These are phyloP conservation scores for Candida suzukii DNA, from an alignment of 805 yeast species.

Conservation along the genomic window DNA sequence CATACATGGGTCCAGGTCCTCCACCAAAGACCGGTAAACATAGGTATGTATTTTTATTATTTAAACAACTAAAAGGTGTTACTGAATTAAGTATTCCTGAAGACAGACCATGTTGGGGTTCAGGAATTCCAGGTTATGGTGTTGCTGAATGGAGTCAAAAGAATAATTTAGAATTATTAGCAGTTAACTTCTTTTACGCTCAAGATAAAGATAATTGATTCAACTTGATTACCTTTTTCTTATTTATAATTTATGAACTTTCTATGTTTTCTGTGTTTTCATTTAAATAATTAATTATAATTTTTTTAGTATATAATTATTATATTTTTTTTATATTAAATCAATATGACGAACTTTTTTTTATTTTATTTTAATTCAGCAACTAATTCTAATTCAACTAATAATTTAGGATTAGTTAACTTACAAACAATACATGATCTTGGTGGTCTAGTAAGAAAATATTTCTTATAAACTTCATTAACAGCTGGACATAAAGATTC, in stretches of 20 bases:
- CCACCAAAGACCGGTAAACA: conserved; percentile 82
- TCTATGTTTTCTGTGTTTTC: neutral
- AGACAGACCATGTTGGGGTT: conserved; percentile 78
- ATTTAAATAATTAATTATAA: neutral
- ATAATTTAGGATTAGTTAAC: conserved; percentile 42
- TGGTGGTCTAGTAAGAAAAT: conserved; percentile 43
- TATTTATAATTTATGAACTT: neutral
- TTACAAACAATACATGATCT: conserved; percentile 46
- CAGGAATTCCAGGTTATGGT: conserved; percentile 74
- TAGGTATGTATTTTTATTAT: conserved; percentile 74
- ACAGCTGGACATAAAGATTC: conserved; percentile 33
- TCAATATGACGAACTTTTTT: neutral
- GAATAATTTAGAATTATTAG: conserved; percentile 57
- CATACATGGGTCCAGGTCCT: conserved; percentile 85
- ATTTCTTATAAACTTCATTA: conserved; percentile 38
- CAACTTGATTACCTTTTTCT: neutral
- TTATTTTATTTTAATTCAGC: conserved; percentile 9
- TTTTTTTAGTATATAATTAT: neutral
- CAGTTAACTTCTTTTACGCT: conserved; percentile 81
- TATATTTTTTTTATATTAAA: neutral
- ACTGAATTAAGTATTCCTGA: conserved; percentile 29
- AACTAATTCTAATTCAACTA: conserved; percentile 47
- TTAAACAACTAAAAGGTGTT: conserved; percentile 50
- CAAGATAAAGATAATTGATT: conserved; percentile 36
- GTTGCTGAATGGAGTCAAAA: conserved; percentile 65